These are phyloP conservation scores for Claviceps africana DNA, from an alignment of 2,329 filamentous ascomycete genomes.

Conservation along the genomic window DNA sequence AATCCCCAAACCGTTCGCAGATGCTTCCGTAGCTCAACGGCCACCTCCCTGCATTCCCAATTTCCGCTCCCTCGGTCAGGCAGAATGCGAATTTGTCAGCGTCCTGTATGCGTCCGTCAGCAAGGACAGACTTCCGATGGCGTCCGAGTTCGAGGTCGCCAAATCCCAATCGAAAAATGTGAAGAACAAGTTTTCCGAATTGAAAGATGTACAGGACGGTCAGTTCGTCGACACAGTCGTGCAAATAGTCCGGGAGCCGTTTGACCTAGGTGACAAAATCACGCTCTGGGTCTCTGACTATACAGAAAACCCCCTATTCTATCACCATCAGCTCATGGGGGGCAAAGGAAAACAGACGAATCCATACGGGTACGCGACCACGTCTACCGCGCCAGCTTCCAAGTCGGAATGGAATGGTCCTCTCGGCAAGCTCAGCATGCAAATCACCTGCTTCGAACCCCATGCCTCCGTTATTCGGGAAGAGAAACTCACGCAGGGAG, in stretches of 20 bases:
- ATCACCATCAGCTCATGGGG: constrained; percentile 27
- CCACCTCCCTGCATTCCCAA: constrained; percentile 9
- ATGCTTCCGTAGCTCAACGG: constrained; percentile 20
- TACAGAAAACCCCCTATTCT: constrained; percentile 54
- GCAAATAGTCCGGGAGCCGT: constrained; percentile 47
- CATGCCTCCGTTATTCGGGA: constrained; percentile 47
- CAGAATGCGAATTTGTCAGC: constrained; percentile 31
- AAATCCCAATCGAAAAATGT: constrained; percentile 26
- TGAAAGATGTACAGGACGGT: constrained; percentile 45
- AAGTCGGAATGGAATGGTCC: constrained; percentile 54
- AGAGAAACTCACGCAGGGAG: constrained; percentile 36
- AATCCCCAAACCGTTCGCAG: constrained; percentile 21
- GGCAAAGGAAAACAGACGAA: constrained; percentile 34
- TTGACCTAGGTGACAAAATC: constrained; percentile 28
- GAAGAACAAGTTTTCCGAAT: constrained; percentile 45
- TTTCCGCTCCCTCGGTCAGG: constrained; percentile 9
- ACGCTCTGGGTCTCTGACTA: constrained; percentile 73
- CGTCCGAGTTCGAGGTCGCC: constrained; percentile 27
- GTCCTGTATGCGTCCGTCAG: constrained; percentile 31
- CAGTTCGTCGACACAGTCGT: constrained; percentile 57
- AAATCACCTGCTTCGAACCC: constrained; percentile 55
- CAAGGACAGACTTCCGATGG: constrained; percentile 28
- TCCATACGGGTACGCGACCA: constrained; percentile 36
- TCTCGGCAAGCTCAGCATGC: constrained; percentile 55
- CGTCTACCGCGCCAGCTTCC: constrained; percentile 11